Evolutionary conservation across 768 basidiomycete species (phyloP).

Genomic region (Phylloporus sp.): DNA sequence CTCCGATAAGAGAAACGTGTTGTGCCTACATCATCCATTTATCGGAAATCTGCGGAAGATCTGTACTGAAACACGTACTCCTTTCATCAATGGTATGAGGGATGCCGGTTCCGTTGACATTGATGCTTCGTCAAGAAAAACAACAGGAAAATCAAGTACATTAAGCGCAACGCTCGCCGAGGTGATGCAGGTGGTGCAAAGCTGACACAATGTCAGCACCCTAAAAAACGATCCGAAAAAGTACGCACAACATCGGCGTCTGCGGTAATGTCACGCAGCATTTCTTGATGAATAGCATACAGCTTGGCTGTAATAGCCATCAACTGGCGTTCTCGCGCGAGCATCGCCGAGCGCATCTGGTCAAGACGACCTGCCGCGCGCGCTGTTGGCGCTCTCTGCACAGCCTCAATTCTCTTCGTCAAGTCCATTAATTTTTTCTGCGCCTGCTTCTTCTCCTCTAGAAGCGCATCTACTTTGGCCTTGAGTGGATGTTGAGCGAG

Average conservation of each 20-base stretch:
- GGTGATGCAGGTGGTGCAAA: constrained; percentile 87
- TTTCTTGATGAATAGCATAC: constrained; percentile 55
- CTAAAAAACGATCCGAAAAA: constrained; percentile 1
- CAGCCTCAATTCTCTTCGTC: constrained; percentile 19
- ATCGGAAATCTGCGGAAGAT: constrained; percentile 8
- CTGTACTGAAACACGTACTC: constrained; percentile 51
- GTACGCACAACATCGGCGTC: constrained; percentile 69
- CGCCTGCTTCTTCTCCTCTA: constrained; percentile 36
- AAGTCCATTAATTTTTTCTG: constrained; percentile 26
- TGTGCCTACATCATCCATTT: constrained; percentile 48
- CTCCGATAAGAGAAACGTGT: constrained; percentile 89
- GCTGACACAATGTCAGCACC: constrained; percentile 37
- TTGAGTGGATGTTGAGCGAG: constrained; percentile 59
- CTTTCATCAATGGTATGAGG: constrained; percentile 90
- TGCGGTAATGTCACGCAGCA: constrained; percentile 60
- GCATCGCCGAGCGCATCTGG: constrained; percentile 26
- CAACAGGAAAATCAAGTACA: constrained; percentile 84
- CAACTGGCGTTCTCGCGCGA: constrained; percentile 28
- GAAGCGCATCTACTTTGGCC: constrained; percentile 38
- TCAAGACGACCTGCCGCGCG: constrained; percentile 22
- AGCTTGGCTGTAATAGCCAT: constrained; percentile 39
- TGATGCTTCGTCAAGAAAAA: constrained; percentile 92
- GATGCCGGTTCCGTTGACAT: constrained; percentile 96
- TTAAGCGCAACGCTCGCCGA: constrained; percentile 63
- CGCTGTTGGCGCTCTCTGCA: constrained; percentile 14